Base-by-base conservation (phyloP, 2,329 filamentous ascomycete species). In the Calonectria hawksworthii region DNA sequence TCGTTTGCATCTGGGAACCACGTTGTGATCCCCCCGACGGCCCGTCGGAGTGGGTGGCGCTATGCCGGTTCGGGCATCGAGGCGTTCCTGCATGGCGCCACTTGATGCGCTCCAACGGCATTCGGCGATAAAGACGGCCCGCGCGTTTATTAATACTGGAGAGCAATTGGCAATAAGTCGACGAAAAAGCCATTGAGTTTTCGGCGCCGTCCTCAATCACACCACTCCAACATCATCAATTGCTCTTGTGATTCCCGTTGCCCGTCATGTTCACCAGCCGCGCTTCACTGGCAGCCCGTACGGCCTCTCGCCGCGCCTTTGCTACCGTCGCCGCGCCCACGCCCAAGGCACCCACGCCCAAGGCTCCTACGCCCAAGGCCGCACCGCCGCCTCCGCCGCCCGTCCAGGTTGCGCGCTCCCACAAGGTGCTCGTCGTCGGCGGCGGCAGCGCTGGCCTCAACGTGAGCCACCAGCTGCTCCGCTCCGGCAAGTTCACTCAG, bases 361-460 rank as follows among this genome's bases (percentile, higher is more conserved):
- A 44, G 18, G 65, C 47, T 41, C 32, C 66, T 13, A 23, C 56
- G n/a, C 68, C 54, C 26, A 50, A 51, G 54, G 68, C 54, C n/a
- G 34, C 59, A 44, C 67, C 67, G 16, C 56, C 56, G 23, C 54
- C 54, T 21, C 56, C 56, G 56, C 44, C 52, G 41, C 67, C 52
- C 5, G 51, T 44, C 7, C 18, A n/a, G 13, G 66, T 44, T 50
- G 51, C 63, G 79, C 82, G 21, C 80, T 72, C 18, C 23, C 93
- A 94, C 87, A 92, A 89, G 80, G 87, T 94, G 21, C 91, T 94
- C 16, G 89, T 95, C 2, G 86, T 95, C 34, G 93, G 93, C 65
- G 93, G 90, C 68, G 93, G 93, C 38, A 87, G 90, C 16, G 93
- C 93, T 47, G 93, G 93, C 64, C 84, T 94, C 21, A 85, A 90